A percentile compares a stretch with the other conserved stretches of the same genome.
Conservation (phyloP, 1,284 basidiomycete genomes). For the Cryptococcus maquisensis region DNA sequence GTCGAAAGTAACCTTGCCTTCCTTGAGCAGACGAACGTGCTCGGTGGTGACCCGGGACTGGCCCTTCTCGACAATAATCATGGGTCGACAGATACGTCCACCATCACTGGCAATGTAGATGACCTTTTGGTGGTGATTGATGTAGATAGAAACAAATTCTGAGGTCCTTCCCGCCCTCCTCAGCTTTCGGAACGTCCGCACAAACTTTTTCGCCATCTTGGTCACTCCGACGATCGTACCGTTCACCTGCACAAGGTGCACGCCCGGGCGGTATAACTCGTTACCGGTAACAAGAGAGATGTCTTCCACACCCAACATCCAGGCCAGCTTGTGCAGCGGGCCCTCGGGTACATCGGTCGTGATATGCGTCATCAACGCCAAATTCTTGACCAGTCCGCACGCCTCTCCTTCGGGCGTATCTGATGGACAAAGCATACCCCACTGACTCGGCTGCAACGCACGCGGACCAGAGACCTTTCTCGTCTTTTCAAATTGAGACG, state of each 20-base stretch:
- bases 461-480: slow-evolving; percentile 97
- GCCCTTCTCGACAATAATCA: slow-evolving; percentile 92
- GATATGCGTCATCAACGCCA: slow-evolving; percentile 99
- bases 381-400: slow-evolving; percentile 96
- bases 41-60: slow-evolving; percentile 71
- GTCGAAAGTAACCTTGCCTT: slow-evolving; percentile 77
- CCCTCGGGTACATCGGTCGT: slow-evolving; percentile 98
- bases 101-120: slow-evolving; percentile 98
- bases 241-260: slow-evolving; percentile 95
- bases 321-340: slow-evolving; percentile 83
- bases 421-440: slow-evolving; percentile 98
- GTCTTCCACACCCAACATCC: slow-evolving; percentile 95
- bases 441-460: slow-evolving; percentile 95
- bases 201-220: slow-evolving; percentile 78
- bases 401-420: slow-evolving; percentile 99
- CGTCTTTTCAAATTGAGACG: slow-evolving; percentile 99
- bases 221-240: slow-evolving; percentile 94
- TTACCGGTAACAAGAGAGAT: slow-evolving; percentile 88
- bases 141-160: slow-evolving; percentile 96
- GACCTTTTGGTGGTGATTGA: slow-evolving; percentile 90
- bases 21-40: slow-evolving; percentile 81
- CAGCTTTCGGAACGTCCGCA: slow-evolving; percentile 83
- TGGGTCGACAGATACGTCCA: slow-evolving; percentile 90
- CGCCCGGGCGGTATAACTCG: slow-evolving; percentile 88
- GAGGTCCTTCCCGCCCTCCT: slow-evolving; percentile 87